phyloP scores from a whole-genome alignment of 2,329 filamentous ascomycete genomes.

The Fusarium annulatum region DNA sequence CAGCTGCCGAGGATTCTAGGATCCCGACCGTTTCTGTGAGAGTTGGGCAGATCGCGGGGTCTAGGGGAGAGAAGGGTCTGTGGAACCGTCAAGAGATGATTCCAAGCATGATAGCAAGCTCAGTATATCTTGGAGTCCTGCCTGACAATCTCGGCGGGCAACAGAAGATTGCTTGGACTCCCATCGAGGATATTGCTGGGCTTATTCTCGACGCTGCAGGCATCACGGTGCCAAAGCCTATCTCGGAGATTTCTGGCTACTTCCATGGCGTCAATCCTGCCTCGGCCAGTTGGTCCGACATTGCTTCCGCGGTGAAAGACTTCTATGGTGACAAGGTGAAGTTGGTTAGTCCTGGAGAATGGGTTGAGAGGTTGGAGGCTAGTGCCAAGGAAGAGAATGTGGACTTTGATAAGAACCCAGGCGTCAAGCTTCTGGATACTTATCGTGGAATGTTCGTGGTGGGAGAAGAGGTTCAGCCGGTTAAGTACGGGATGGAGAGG shows the following conservation, averaged over 20 bases:
- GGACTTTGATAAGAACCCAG: neutral
- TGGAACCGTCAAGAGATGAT: slow-evolving; percentile 13
- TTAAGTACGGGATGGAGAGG: neutral
- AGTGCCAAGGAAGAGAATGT: neutral
- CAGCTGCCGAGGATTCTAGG: neutral
- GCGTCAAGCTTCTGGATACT: neutral
- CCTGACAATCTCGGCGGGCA: neutral
- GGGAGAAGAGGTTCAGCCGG: neutral
- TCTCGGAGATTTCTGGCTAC: neutral
- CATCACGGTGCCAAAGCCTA: neutral
- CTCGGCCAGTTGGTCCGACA: neutral
- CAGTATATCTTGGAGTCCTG: neutral
- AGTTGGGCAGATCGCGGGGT: slow-evolving; percentile 10
- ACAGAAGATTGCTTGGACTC: neutral
- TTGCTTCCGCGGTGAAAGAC: neutral
- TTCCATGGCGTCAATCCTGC: slow-evolving; percentile 12
- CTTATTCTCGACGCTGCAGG: neutral
- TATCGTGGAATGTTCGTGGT: neutral
- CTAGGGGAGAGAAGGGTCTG: neutral
- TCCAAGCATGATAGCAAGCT: slow-evolving; percentile 9
- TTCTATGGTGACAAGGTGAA: neutral
- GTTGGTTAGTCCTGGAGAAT: neutral
- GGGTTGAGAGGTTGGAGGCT: neutral
- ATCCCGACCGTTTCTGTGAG: neutral
- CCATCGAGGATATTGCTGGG: neutral